Percentiles rank a stretch among this genome's conserved stretches.
Evolutionary conservation across 257 asterid species (phyloP).

Genomic region (Petunia secreta): DNA sequence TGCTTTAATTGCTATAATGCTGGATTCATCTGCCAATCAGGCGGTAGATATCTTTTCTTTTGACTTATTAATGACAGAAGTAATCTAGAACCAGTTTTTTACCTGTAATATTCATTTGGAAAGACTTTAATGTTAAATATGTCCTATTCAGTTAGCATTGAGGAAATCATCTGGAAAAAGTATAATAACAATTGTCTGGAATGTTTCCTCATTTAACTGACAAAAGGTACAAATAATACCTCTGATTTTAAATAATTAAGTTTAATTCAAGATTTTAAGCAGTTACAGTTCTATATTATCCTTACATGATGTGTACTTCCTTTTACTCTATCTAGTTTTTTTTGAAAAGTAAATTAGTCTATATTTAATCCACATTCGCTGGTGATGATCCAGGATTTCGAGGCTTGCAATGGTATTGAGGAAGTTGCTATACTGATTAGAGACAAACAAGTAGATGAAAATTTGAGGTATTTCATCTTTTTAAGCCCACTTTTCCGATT

Average conservation of each 20-base stretch:
- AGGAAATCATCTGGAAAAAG: neutral
- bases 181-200: neutral
- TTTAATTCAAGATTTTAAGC: neutral
- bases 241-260: neutral
- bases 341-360: neutral
- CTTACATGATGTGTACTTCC: neutral
- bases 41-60: slow-evolving; percentile 52
- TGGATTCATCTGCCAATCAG: slow-evolving; percentile 94
- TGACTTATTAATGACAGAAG: neutral
- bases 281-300: neutral
- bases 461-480: slow-evolving; percentile 54
- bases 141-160: neutral
- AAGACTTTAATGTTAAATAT: neutral
- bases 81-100: neutral
- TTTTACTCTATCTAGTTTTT: neutral
- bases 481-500: neutral
- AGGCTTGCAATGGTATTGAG: slow-evolving; percentile 92
- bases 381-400: slow-evolving; percentile 67
- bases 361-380: neutral
- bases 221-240: neutral
- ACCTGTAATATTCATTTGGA: slow-evolving; percentile 2
- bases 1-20: slow-evolving; percentile 83
- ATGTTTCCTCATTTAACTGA: slow-evolving; percentile 14
- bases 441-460: slow-evolving; percentile 82
- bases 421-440: slow-evolving; percentile 79